Evolutionary conservation across 192 early-diverging fungal genomes (phyloP), one percentile per base, ranked within the genome.

Genomic region (Chytriomyces sp.): DNA sequence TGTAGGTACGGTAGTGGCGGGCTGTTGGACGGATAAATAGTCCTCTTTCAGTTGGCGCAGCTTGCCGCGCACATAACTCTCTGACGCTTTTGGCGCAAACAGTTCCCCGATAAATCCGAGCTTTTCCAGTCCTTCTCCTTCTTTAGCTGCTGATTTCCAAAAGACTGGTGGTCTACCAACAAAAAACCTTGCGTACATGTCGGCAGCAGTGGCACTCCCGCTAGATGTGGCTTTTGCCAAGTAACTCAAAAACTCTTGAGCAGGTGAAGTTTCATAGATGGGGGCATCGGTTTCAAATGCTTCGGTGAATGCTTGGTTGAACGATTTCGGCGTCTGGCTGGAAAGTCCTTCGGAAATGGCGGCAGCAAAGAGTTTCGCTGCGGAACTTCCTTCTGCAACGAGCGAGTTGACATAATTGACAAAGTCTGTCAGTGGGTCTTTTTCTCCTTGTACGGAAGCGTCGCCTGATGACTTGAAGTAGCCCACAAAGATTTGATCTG

Each of bases 401-500:
- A 44, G 10, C 13, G 61, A 73, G 45, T 73, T 23, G 20, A 73
- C 3, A 43, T 45, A 62, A 6, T 73, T n/a, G 20, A 50, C 9
- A 28, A 69, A 69, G 13, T 50, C 50, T 18, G 49, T 26, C 24
- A 69, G 49, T 7, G 68, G 68, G 24, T 69, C 68, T 50, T 7
- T 8, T 49, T 23, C 49, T 47, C 43, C 11, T 16, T 0, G 43
- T 5, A 11, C 44, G 5, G 45, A 2, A 16, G 18, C 1, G 7
- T 7, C 9, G 13, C 26, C 24, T 20, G 46, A 13, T 3, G 28
- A 9, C 44, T 10, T 60, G 45, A 73, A 73, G 60, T 73, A 73
- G 1, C 28, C 8, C 57, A 16, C 57, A 46, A 73, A 73, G 13
- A 73, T 26, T 18, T 60, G 28, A 63, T 73, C 71, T 7, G 71